Base-by-base conservation (phyloP, 352 stramenopile genomes). In the Elongisporangium undulatum region DNA sequence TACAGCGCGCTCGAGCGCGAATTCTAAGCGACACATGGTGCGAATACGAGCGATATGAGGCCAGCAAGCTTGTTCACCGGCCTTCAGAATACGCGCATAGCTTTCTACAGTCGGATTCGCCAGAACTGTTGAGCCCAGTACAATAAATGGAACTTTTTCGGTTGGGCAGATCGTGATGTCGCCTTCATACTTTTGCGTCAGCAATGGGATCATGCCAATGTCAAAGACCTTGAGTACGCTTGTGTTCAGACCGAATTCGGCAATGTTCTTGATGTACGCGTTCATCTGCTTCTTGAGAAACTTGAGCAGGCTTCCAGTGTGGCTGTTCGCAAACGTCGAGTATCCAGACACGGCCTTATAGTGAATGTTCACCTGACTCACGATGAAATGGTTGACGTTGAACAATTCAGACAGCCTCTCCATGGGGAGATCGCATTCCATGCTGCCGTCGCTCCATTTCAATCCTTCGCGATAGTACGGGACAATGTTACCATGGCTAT, bases 331-430 rank as follows among this genome's bases (percentile, higher is more conserved):
- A 55, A 85, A 89, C 48, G 73, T 74, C 12, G 77, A 76, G 60
- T 95, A 84, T 12, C 83, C 82, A 6, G 86, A 93, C 3, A 95
- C 83, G 49, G 87, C 74, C 63, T 95, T 95, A 77, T 95, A 90
- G 65, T 92, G 85, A 21, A 90, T 79, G 55, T 95, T 95, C 22
- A 96, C 90, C 72, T 99, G 97, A 58, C 86, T 98, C 55, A 99
- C 95, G 56, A 99, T 98, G 62, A 99, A 99, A 64, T 99, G 96
- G 68, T 99, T 99, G 19, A 99, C 92, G 71, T 99, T 99, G 76
- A 99, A 99, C 41, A 99, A 86, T 67, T 97, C 90, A 6, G 82
- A 88, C n/a, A 98, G 68, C 19, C 92, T 79, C 64, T 99, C 87
- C 96, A 99, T 99, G 8, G 96, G 97, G 49, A 99, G 71, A 73